Evolutionary conservation across 148 eudicot genomes (phyloP).

Genomic region (Vaccinium vitisidaea): DNA sequence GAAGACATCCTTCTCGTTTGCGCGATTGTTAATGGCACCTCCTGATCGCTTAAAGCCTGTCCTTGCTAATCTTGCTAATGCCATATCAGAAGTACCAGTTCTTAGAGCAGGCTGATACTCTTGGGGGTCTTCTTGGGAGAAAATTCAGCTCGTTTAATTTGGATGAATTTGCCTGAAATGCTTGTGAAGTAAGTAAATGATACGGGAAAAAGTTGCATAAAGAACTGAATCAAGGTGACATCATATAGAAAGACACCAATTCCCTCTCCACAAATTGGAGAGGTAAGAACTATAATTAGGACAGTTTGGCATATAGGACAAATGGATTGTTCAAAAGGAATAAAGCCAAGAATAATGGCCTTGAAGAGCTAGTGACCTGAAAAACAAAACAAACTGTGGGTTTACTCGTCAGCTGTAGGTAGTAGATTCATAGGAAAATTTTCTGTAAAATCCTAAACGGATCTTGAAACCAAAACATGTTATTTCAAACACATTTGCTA

Average conservation of each 20-base stretch:
- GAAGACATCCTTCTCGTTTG: conserved; percentile 14
- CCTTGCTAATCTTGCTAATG: conserved; percentile 63
- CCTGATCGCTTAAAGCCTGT: conserved; percentile 49
- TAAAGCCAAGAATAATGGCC: conserved; percentile 6
- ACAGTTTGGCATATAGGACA: background rate
- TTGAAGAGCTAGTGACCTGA: conserved; percentile 8
- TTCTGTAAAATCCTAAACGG: background rate
- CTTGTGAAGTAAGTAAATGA: background rate
- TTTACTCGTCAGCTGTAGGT: conserved; percentile 22
- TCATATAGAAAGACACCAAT: background rate
- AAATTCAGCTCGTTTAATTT: conserved; percentile 4
- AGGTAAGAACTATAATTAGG: background rate
- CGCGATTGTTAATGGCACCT: conserved; percentile 23
- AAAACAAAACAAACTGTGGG: conserved; percentile 13
- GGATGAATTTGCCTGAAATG: background rate
- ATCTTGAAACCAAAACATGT: background rate
- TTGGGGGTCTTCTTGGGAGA: background rate
- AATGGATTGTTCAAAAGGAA: background rate
- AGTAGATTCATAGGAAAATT: background rate
- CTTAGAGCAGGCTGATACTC: conserved; percentile 6
- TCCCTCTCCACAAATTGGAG: background rate
- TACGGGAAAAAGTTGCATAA: background rate
- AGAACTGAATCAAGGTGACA: background rate
- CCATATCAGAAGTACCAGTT: conserved; percentile 40
- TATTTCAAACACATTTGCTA: background rate